Base-by-base conservation (phyloP, 2,329 filamentous ascomycete species). In the Phaeosphaeriaceae sp. region DNA sequence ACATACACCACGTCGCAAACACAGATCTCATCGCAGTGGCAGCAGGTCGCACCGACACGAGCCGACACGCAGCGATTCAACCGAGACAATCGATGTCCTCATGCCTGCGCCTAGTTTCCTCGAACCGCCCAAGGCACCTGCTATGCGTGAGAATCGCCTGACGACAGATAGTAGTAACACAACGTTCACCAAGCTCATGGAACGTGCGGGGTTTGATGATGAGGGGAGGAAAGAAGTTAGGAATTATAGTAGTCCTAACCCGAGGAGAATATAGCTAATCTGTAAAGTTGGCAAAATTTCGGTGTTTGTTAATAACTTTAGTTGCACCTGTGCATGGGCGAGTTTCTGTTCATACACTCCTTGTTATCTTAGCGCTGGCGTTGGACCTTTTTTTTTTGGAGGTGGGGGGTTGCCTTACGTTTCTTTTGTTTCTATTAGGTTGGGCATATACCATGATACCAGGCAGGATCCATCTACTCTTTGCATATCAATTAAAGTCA, bases 21-120 rank as follows among this genome's bases (percentile, higher is more conserved):
- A 63, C 28, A 62, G 52, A 18, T 48, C 46, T 8, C 60, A 56
- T 12, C 60, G 60, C 34, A 53, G 53, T 11, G 23, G 23, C 8
- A 55, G 50, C 20, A 51, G 60, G 8, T 58, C 50, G 8, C 55
- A 42, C 18, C 54, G 52, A 45, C 49, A 53, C 4, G 29, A 48
- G 4, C 45, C 53, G 8, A 47, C 54, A 8, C 57, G 74, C 18
- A 70, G 56, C 23, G 70, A 59, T 12, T 76, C 73, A 47, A 71
- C 70, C 28, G 76, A 78, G 43, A 79, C 76, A 0, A 78, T 79
- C 30, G 71, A 76, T 43, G 73, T 77, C 17, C 52, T 74, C n/a
- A 74, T 75, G 72, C 71, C 70, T 4, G 63, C 70, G n/a, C 66
- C 65, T 4, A 62, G 59, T n/a, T 71, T 71, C 48, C 55, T 73